Evolutionary conservation across 2,329 filamentous ascomycete genomes (phyloP).

Genomic region (Corinectria fuckeliana): DNA sequence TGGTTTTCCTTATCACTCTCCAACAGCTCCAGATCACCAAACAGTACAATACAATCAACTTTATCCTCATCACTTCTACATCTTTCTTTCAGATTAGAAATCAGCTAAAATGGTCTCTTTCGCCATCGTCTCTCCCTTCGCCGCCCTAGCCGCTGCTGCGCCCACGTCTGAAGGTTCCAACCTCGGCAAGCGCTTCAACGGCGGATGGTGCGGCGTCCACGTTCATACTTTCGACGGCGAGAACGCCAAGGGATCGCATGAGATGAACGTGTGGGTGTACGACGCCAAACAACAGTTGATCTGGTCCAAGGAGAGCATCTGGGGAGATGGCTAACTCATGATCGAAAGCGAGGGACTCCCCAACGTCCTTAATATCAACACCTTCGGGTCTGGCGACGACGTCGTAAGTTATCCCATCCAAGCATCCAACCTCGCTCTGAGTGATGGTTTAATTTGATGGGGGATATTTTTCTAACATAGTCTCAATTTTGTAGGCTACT

Average conservation of each 20-base stretch:
- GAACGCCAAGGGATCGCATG: background rate
- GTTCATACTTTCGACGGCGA: background rate
- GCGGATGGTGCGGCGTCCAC: background rate
- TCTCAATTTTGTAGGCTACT: background rate
- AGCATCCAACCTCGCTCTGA: background rate
- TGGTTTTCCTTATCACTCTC: background rate
- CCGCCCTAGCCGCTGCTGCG: background rate
- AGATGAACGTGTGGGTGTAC: background rate
- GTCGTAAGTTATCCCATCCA: background rate
- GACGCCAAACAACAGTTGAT: background rate
- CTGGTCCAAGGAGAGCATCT: background rate
- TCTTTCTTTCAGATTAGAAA: background rate
- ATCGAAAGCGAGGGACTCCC: background rate
- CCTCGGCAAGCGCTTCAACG: background rate
- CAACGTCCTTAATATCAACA: background rate
- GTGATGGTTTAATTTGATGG: background rate
- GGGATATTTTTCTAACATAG: background rate
- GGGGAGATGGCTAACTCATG: background rate
- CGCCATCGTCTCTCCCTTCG: background rate
- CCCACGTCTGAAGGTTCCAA: background rate
- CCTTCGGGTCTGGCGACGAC: background rate
- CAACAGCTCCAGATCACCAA: background rate
- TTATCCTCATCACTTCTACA: background rate
- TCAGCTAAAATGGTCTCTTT: background rate
- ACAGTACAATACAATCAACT: background rate